Percentiles rank a stretch among this genome's conserved stretches.
These are phyloP conservation scores for Picochlorum costavermella DNA, from an alignment of 139 green algal species.

Conservation along the genomic window DNA sequence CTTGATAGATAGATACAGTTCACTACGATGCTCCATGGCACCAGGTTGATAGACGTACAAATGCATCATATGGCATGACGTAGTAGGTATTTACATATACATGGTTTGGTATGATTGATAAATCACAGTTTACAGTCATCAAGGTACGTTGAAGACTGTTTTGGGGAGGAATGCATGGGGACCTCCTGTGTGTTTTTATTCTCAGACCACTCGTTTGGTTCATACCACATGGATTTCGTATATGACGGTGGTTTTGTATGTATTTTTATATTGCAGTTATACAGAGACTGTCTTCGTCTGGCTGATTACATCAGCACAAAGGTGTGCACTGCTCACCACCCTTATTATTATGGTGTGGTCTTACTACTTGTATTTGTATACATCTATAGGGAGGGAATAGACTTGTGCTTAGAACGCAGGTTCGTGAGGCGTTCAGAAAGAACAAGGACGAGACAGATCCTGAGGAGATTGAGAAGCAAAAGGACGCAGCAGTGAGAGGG, in stretches of 20 bases:
- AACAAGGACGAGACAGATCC: constrained; percentile 47
- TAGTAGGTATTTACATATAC: background rate
- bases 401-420: constrained; percentile 24
- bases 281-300: constrained; percentile 45
- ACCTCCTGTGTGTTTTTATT: too few relatives aligned
- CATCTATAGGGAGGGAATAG: constrained; percentile 31
- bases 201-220: background rate
- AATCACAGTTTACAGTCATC: constrained; percentile 21
- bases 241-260: background rate
- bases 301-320: constrained; percentile 49
- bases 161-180: too few relatives aligned
- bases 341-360: background rate
- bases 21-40: too few relatives aligned
- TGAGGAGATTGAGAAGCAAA: constrained; percentile 46
- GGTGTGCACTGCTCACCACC: constrained; percentile 10
- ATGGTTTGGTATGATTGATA: constrained; percentile 7
- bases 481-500: constrained; percentile 39
- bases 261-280: constrained; percentile 24
- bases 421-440: constrained; percentile 32
- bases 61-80: too few relatives aligned
- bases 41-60: too few relatives aligned
- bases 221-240: background rate
- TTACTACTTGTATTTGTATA: background rate
- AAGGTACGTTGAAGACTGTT: constrained; percentile 10
- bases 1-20: too few relatives aligned